Evolutionary conservation across 176 grass and related monocot species (phyloP).

Genomic region (Tuctoria greenei): DNA sequence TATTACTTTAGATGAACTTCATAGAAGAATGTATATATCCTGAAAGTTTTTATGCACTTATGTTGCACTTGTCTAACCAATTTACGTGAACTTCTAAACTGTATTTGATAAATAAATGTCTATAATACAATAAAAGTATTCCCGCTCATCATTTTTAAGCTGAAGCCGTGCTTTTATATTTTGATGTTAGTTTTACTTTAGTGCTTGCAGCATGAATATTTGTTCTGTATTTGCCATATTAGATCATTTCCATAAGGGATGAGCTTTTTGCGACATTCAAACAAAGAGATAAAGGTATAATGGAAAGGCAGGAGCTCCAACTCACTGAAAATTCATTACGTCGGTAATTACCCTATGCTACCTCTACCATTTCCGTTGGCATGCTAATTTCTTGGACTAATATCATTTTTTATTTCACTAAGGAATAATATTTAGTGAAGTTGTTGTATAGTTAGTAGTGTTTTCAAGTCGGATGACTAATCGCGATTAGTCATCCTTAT

Average conservation of each 20-base stretch:
- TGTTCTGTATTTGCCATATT: slow-evolving; percentile 38
- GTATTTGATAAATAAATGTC: background rate
- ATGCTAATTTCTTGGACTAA: slow-evolving; percentile 8
- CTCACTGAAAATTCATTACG: slow-evolving; percentile 75
- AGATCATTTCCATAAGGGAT: slow-evolving; percentile 89
- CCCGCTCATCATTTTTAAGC: background rate
- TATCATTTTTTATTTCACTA: background rate
- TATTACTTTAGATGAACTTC: slow-evolving; percentile 18
- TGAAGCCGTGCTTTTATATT: background rate
- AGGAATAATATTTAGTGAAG: slow-evolving; percentile 7
- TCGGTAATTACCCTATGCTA: slow-evolving; percentile 50
- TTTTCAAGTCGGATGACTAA: too few species aligned
- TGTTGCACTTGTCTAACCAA: background rate
- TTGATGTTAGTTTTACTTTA: background rate
- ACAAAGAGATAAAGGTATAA: slow-evolving; percentile 80
- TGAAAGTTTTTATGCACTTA: background rate
- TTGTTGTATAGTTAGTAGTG: slow-evolving; percentile 18
- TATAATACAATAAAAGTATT: background rate
- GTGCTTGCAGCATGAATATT: slow-evolving; percentile 12
- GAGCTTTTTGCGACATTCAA: slow-evolving; percentile 97
- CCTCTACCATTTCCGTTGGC: slow-evolving; percentile 1
- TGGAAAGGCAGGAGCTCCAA: slow-evolving; percentile 80
- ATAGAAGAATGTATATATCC: background rate
- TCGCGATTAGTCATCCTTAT: too few species aligned
- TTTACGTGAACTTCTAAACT: slow-evolving; percentile 14